Base-by-base conservation (phyloP, 768 basidiomycete genomes). In the Hortiboletus campestris region DNA sequence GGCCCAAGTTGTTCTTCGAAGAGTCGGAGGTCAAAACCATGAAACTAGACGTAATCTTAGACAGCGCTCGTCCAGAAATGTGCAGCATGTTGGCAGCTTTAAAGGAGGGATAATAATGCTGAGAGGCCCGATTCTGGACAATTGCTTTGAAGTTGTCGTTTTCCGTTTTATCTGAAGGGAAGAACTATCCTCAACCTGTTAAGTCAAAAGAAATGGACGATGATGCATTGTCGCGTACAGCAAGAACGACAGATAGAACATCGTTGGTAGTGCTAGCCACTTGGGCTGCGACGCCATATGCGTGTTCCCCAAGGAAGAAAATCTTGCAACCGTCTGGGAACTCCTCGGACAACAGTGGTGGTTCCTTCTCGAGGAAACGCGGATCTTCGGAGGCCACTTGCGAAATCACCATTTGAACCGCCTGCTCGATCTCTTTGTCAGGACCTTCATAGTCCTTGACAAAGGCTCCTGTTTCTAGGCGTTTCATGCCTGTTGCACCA, bases 231-330 rank as follows among this genome's bases (percentile, higher is more conserved):
- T 20, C 16, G 67, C 78, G 57, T 65, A 96, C 94, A n/a, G 94
- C 95, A 55, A 98, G 81, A 42, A 91, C 74, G 46, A 98, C 89
- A 11, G 92, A 87, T 13, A 98, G 73, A 1, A 83, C 76, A 3
- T 80, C 78, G 4, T 89, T 82, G 0, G 81, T 81, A 0, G 93
- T 91, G 0, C 74, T 80, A 38, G 84, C 80, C 12, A 99, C 92
- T 64, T 94, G 90, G 0, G 95, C 94, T 14, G 96, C 93, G 3
- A 91, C 87, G n/a, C 97, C 97, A 66, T 96, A 99, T 0, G 91
- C 93, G 67, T 93, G 87, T 65, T 91, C 88, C 16, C 96, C 95
- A 8, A 98, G 80, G 84, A 98, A 98, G 75, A 99, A 97, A 29
- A 98, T 90, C 67, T 88, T 91, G 69, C 85, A 89, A 1, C 89